A percentile compares a stretch with the other conserved stretches of the same genome.
These are phyloP conservation scores for Corrigiola litoralis DNA, from an alignment of 179 eudicot species.

Conservation along the genomic window DNA sequence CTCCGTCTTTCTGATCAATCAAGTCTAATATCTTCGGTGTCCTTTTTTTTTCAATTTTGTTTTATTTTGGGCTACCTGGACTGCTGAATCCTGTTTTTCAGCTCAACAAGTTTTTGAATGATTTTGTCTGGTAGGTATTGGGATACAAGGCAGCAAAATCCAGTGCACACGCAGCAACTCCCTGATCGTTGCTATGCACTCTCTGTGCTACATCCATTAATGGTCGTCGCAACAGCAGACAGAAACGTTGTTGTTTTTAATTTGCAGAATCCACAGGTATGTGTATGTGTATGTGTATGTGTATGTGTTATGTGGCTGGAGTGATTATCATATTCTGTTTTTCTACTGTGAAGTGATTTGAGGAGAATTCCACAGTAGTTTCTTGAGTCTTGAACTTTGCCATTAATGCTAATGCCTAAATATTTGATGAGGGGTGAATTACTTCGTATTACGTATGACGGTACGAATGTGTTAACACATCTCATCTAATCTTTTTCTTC, in stretches of 20 bases:
- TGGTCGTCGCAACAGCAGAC: slow-evolving; percentile 96
- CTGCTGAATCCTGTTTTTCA: not conserved
- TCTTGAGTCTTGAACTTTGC: not conserved
- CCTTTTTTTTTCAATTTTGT: not conserved
- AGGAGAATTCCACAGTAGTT: too few species aligned
- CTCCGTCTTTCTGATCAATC: too few species aligned
- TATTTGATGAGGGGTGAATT: not conserved
- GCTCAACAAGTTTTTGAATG: not conserved
- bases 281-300: too few species aligned
- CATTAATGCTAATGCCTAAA: not conserved
- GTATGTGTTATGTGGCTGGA: not conserved
- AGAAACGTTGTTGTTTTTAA: slow-evolving; percentile 71
- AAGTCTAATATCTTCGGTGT: not conserved
- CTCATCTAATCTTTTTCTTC: slow-evolving; percentile 5
- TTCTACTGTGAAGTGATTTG: not conserved
- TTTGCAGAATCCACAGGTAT: slow-evolving; percentile 94
- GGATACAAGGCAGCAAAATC: slow-evolving; percentile 84
- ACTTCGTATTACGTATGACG: not conserved
- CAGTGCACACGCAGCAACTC: slow-evolving; percentile 75
- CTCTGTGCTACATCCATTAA: slow-evolving; percentile 66
- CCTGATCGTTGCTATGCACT: slow-evolving; percentile 95
- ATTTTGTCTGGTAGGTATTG: slow-evolving; percentile 55
- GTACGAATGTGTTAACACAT: not conserved
- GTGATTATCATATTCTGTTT: not conserved
- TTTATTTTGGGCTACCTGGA: not conserved